Base-by-base conservation (phyloP, 495 filamentous ascomycete genomes). In the Penicillium macrosclerotiorum region DNA sequence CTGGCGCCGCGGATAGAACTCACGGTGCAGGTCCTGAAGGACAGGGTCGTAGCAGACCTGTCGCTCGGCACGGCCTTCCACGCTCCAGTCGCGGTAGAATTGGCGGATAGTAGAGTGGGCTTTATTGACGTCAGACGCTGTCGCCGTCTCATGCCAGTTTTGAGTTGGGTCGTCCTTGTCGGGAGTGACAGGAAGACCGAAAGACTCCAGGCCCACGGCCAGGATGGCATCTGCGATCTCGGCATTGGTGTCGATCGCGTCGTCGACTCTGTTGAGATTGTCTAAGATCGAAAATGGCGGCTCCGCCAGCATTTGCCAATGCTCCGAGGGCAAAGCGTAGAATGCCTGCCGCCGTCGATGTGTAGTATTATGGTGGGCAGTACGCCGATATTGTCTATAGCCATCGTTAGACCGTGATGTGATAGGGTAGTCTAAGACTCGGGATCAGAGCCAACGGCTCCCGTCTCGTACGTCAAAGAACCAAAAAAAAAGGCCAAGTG, bases 1-100 rank as follows among this genome's bases (percentile, higher is more conserved):
- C 16, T 48, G 36, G n/a, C 46, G 49, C 34, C 55, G 41, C 26
- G 59, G 34, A 18, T 71, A 53, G 54, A 83, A 82, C 52, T 86
- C 78, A 3, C 58, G 54, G 4, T 67, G 62, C 16, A 96, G 70
- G 23, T 81, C 82, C 16, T 63, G 51, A 36, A 91, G 68, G 3
- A 97, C 76, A 0, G 87, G 89, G 1, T 69, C 73, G 62, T 90
- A 92, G 64, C 84, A 90, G 8, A 80, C 82, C 4, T 79, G 70
- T 4, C 94, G 75, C 68, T 99, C 93, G 0, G 60, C 42, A 14
- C 62, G 65, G 3, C 92, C 93, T 54, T 87, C 91, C 7, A 73
- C 76, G 30, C 88, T 89, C 93, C 93, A 99, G 63, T 99, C 93
- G 5, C 93, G 87, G 60, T 89, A 96, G 57, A 99, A 87, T 60